Base-by-base conservation (phyloP, 1,139 yeast genomes). In the Waltiozyma sp. region DNA sequence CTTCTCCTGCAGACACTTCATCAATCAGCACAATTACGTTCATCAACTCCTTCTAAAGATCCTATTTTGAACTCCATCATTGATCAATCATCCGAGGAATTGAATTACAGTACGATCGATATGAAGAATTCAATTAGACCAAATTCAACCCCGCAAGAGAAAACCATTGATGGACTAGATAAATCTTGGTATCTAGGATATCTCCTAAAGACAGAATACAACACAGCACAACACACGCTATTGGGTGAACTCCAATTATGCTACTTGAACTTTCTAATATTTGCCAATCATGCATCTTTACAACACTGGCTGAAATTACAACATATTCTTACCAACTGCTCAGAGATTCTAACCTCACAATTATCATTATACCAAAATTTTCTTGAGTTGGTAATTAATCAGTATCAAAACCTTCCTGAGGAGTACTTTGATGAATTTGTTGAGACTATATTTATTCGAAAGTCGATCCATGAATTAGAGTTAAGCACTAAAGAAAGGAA, bases 201-300 rank as follows among this genome's bases (percentile, higher is more conserved):
- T 6, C 47, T 62, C n/a, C 41, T 64, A 16, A 40, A 59, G 3
- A 42, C 49, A 1, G 42, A 47, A 3, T 57, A 50, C 39, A 53
- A 54, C 37, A 50, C 52, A 18, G 56, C 49, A 31, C 47, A 54
- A 7, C 40, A 45, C 2, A 43, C 49, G 15, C 50, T 67, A 6
- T 44, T 69, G 23, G 68, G 72, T 6, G 75, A 72, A 45, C 48
- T 70, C 26, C 70, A 71, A 47, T 50, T 68, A 23, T 49, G 65
- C 2, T 72, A 56, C 47, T 39, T 69, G 15, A 58, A 64, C 43
- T 56, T 61, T 45, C 44, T 66, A 19, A 44, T 66, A 10, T 63
- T 69, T 50, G 73, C 70, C 10, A 72, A 70, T 50, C 69, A 65
- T 47, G 66, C 73, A 3, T 65, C 70, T 16, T 65, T 68, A 21